These are phyloP conservation scores for Pythium sukuiense DNA, from an alignment of 352 stramenopile genomes.

Conservation along the genomic window DNA sequence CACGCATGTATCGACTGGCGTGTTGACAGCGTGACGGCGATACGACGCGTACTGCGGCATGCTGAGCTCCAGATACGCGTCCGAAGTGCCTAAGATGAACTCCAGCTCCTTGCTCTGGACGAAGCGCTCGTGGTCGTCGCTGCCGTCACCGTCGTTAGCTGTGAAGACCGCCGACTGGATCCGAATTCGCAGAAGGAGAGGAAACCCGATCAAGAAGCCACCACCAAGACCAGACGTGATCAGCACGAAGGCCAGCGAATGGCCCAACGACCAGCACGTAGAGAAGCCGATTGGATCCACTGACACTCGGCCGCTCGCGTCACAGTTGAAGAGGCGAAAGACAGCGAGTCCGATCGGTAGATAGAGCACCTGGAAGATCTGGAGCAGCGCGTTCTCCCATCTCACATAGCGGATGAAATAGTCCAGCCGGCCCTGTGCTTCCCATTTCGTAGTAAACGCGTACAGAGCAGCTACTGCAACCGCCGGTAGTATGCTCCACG, in stretches of 20 bases:
- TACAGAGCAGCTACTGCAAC: slow-evolving; percentile 8
- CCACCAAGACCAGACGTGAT: slow-evolving; percentile 42
- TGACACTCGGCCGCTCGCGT: slow-evolving; percentile 35
- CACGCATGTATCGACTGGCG: slow-evolving; percentile 40
- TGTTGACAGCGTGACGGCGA: slow-evolving; percentile 28
- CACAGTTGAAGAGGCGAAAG: slow-evolving; percentile 62
- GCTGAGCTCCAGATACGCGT: slow-evolving; percentile 60
- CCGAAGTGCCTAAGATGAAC: slow-evolving; percentile 52
- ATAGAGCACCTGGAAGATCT: slow-evolving; percentile 52
- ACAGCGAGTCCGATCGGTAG: slow-evolving; percentile 57
- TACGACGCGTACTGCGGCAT: slow-evolving; percentile 57
- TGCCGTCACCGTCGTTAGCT: slow-evolving; percentile 3
- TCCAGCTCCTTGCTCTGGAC: slow-evolving; percentile 53
- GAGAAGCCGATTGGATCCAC: slow-evolving; percentile 44
- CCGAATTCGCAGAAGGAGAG: slow-evolving; percentile 33
- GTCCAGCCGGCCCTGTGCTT: slow-evolving; percentile 28
- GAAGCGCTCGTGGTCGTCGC: slow-evolving; percentile 49
- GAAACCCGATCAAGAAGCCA: slow-evolving; percentile 47
- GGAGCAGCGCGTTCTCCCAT: slow-evolving; percentile 52
- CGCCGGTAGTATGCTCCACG: slow-evolving; percentile 35
- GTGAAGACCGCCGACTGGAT: slow-evolving; percentile 40
- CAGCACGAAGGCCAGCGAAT: slow-evolving; percentile 31
- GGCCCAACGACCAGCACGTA: slow-evolving; percentile 31
- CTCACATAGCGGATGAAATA: slow-evolving; percentile 27
- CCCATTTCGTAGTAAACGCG: slow-evolving; percentile 14